phyloP scores from a whole-genome alignment of 768 basidiomycete species.

The Termitomyces sp. region DNA sequence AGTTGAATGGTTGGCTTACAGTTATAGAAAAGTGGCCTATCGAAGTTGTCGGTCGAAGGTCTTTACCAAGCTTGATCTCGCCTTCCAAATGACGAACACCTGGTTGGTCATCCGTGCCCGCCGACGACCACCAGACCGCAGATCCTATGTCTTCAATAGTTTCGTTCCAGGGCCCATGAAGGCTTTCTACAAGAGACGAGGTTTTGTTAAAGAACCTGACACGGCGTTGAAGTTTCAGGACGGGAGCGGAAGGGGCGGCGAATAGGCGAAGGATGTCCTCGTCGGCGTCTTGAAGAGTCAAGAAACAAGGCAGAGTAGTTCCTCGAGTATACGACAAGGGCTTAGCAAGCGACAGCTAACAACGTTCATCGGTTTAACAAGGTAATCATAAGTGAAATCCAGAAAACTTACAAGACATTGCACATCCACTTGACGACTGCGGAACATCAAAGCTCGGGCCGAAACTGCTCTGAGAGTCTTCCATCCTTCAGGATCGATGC shows the following conservation, averaged over 20 bases:
- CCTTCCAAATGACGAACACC: constrained; percentile 44
- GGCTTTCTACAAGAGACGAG: constrained; percentile 21
- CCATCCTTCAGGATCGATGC: constrained; percentile 53
- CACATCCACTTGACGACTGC: constrained; percentile 33
- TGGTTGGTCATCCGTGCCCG: constrained; percentile 23
- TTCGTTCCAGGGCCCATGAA: constrained; percentile 44
- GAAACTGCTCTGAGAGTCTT: constrained; percentile 37
- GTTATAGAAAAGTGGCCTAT: constrained; percentile 51
- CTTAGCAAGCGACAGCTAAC: constrained; percentile 42
- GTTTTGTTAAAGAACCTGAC: constrained; percentile 40
- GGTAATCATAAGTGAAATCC: neutral
- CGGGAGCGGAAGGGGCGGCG: constrained; percentile 36
- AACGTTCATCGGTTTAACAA: neutral
- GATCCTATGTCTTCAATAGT: constrained; percentile 38
- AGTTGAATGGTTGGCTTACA: constrained; percentile 25
- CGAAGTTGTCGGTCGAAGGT: constrained; percentile 45
- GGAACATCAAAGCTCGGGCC: constrained; percentile 38
- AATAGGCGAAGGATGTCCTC: constrained; percentile 36
- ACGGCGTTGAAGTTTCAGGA: constrained; percentile 36
- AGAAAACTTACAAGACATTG: constrained; percentile 37
- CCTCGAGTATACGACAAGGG: constrained; percentile 50
- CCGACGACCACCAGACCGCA: constrained; percentile 48
- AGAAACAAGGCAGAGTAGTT: constrained; percentile 42
- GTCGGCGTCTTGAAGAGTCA: constrained; percentile 39
- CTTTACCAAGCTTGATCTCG: constrained; percentile 49